These are phyloP conservation scores for Diaporthe nobilis DNA, from an alignment of 2,329 filamentous ascomycete genomes.

Conservation along the genomic window DNA sequence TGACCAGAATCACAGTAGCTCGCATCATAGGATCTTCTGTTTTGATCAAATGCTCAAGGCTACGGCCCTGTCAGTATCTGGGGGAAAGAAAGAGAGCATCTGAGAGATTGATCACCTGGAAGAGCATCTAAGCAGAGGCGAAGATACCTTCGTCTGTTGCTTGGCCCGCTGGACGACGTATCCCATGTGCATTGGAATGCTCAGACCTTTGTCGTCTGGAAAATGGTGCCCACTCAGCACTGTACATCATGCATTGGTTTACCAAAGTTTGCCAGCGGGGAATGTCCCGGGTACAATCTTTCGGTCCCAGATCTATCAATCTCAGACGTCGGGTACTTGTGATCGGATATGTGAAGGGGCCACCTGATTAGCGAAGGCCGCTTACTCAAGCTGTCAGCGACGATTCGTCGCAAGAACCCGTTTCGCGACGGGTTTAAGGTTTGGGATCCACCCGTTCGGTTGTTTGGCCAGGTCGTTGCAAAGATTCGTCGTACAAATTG, in stretches of 20 bases:
- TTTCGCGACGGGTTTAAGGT: background rate
- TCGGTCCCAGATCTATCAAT: background rate
- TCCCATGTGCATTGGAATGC: background rate
- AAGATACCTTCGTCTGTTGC: background rate
- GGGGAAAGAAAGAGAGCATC: background rate
- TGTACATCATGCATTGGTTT: slow-evolving; percentile 21
- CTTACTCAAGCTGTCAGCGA: background rate
- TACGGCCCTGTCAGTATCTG: too few relatives aligned
- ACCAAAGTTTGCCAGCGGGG: slow-evolving; percentile 13
- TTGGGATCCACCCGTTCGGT: background rate
- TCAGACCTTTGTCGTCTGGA: background rate
- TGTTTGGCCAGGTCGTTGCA: background rate
- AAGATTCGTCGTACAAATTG: background rate
- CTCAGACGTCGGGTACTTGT: background rate
- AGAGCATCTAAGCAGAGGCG: background rate
- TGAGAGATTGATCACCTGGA: background rate
- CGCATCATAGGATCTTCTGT: too few relatives aligned
- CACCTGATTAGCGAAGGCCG: background rate
- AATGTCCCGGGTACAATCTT: background rate
- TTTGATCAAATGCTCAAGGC: background rate
- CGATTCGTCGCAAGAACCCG: background rate
- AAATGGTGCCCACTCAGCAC: background rate
- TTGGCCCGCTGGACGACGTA: background rate
- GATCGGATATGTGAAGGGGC: background rate
- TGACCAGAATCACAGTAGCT: background rate